Evolutionary conservation across 1,284 basidiomycete species (phyloP).

Genomic region (Irpex sp.): DNA sequence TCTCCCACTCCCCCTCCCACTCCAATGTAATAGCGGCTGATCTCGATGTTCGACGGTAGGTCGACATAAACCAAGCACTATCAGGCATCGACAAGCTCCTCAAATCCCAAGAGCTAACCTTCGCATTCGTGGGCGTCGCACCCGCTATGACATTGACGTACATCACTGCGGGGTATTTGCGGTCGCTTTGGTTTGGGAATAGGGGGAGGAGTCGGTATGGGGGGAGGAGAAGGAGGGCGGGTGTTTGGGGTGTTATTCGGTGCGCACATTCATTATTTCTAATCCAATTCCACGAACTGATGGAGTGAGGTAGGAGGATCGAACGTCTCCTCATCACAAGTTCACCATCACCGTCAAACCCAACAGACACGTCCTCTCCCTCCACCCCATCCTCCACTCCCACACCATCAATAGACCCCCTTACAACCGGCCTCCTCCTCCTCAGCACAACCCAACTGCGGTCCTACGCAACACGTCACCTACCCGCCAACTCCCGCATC

Average conservation of each 20-base stretch:
- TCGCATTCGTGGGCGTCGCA: slow-evolving; percentile 95
- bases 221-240: slow-evolving; percentile 39
- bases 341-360: no score
- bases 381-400: no score
- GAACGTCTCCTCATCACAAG: slow-evolving; percentile 71
- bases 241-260: slow-evolving; percentile 64
- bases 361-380: no score
- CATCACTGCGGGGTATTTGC: slow-evolving; percentile 50
- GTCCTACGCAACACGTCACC: slow-evolving; percentile 48
- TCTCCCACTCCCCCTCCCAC: no score
- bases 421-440: slow-evolving; percentile 69
- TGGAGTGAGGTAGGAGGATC: slow-evolving; percentile 46
- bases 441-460: slow-evolving; percentile 68
- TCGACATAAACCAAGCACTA: slow-evolving; percentile 87
- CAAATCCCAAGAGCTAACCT: slow-evolving; percentile 93
- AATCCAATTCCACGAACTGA: neutral
- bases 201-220: slow-evolving; percentile 47
- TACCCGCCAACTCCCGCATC: slow-evolving; percentile 55
- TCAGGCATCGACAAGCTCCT: slow-evolving; percentile 88
- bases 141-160: slow-evolving; percentile 85
- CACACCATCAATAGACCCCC: slow-evolving; percentile 33
- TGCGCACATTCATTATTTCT: slow-evolving; percentile 17
- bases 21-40: neutral
- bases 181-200: slow-evolving; percentile 43
- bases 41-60: slow-evolving; percentile 39